Conservation (phyloP, 164 flowering plant species). For the Chimonanthus praecox region DNA sequence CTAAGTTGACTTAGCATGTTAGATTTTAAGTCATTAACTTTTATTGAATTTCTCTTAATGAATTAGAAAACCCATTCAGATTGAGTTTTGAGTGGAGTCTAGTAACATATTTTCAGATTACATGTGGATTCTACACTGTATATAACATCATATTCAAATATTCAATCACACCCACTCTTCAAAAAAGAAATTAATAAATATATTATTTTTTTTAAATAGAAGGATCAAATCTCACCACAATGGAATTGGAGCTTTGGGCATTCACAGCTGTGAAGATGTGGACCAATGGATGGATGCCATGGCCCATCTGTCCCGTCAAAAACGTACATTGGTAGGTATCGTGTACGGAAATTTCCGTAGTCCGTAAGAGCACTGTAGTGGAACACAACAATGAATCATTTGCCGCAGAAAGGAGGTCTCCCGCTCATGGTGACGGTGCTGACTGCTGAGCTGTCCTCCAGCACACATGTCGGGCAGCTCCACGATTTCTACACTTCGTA, state of each 20-base stretch:
- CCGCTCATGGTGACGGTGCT: not conserved
- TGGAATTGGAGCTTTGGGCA: not conserved
- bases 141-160: too few relatives aligned
- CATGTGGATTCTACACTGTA: too few relatives aligned
- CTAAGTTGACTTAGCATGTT: too few relatives aligned
- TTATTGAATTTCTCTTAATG: too few relatives aligned
- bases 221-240: not conserved
- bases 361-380: not conserved
- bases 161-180: not conserved
- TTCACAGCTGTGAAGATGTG: not conserved
- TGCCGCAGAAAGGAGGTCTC: not conserved
- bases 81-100: too few relatives aligned
- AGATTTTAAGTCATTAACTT: too few relatives aligned
- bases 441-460: conserved; percentile 9
- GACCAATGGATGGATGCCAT: not conserved
- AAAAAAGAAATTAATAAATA: not conserved
- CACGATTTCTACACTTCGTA: not conserved
- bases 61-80: too few relatives aligned
- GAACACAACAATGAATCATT: not conserved
- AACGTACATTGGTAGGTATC: not conserved
- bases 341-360: not conserved
- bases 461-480: not conserved
- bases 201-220: not conserved
- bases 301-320: not conserved
- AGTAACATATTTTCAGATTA: too few relatives aligned